Conservation (phyloP, 768 basidiomycete species). For the Saitozyma podzolica region DNA sequence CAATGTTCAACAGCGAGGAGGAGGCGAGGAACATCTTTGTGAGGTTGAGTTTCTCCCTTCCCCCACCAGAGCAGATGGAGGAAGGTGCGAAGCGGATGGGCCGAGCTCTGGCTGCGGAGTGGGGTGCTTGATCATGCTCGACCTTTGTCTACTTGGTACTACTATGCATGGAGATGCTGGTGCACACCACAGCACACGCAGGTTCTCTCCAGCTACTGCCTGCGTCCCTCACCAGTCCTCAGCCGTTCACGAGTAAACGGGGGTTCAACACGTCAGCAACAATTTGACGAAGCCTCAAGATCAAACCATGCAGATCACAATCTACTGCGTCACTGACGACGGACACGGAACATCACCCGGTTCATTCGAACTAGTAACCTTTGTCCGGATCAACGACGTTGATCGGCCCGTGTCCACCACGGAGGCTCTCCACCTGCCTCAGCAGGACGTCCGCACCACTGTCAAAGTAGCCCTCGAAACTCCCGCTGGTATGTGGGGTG, state of each 20-base stretch:
- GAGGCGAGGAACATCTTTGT: conserved; percentile 23
- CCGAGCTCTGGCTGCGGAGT: conserved; percentile 15
- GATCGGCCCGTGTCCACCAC: conserved; percentile 19
- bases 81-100: conserved; percentile 25
- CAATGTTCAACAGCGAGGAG: conserved; percentile 16
- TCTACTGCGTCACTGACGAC: no score
- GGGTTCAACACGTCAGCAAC: no score
- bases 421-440: conserved; percentile 32
- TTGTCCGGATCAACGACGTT: conserved; percentile 42
- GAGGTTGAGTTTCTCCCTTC: conserved; percentile 21
- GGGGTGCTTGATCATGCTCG: background rate
- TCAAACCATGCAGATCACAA: no score
- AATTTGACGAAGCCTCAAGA: no score
- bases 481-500: conserved; percentile 52
- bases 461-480: conserved; percentile 43
- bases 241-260: no score
- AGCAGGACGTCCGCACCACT: conserved; percentile 45
- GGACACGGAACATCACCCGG: no score
- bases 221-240: no score
- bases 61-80: conserved; percentile 23
- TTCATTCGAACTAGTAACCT: conserved; percentile 30
- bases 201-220: no score
- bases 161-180: no score
- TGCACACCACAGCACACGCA: no score
- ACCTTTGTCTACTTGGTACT: background rate